Evolutionary conservation across 345 rosid genomes (phyloP), one percentile per base, ranked within the genome.

Genomic region (Physaria fendleri): DNA sequence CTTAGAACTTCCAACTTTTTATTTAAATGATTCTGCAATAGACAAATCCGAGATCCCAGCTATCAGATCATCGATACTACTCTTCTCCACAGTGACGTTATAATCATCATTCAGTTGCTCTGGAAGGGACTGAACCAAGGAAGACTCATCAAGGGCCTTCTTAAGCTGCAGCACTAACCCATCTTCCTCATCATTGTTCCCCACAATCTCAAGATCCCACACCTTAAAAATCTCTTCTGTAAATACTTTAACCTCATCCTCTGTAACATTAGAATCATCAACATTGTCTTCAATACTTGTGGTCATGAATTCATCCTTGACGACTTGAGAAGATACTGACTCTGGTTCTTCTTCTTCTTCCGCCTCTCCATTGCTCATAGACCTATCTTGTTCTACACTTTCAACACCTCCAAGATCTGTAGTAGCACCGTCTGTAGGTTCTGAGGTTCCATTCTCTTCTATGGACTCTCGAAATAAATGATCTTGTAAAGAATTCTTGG

Each of bases 121-220:
- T 12, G 30, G 47, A 46, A 30, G 57, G 9, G 58, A 15, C 14
- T 42, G 67, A 0, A 53, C 52, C 4, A 9, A 37, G 37, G 56
- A 67, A 60, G 68, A 50, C 14, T 52, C 82, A n/a, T 65, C 42
- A 5, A 82, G 58, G 9, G 84, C 85, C 53, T 77, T 74, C 55
- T 75, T 74, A 59, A 81, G 55, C 62, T 76, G 89, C 35, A 70
- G 62, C 35, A 48, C 41, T 56, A 87, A 58, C 69, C 76, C 88
- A 59, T 64, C 84, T 54, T 78, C 85, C 71, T 76, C 90, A 3
- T 68, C 93, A 51, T 68, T 79, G 46, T 78, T 82, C 2, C 56
- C 53, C 5, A 68, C 78, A 54, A 81, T 71, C 56, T 69, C 67
- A 59, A 88, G 66, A 65, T 85, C 94, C 96, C 96, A 84, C 39